Evolutionary conservation across 2,329 filamentous ascomycete species (phyloP), one percentile per base, ranked within the genome.

Genomic region (Paraconiothyrium sp.): DNA sequence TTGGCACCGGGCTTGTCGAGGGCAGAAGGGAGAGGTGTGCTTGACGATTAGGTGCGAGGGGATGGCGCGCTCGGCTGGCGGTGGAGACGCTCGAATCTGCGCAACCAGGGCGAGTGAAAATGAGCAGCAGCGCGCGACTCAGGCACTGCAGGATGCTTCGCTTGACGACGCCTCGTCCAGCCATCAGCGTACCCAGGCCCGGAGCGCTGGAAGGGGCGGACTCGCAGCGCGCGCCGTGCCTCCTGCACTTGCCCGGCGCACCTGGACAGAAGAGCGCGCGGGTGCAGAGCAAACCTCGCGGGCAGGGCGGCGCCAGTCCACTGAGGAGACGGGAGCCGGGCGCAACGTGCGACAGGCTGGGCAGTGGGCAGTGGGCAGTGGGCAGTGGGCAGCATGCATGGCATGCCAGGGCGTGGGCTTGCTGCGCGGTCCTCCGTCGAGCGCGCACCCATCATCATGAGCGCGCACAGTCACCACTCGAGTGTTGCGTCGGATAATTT

Each of bases 141-240:
- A 67, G 59, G 47, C 52, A 57, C 41, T 49, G 57, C 59, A 56
- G 57, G 56, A 48, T 51, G 63, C 65, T 72, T 30, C 71, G 70
- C 71, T 73, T 70, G 67, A 65, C 65, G 67, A 65, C 65, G 56
- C 59, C 56, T 58, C 50, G 51, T 47, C 57, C 60, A 73, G 68
- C 69, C 70, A 69, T 69, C 69, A 69, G 68, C 65, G 59, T 66
- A 67, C 72, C 72, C 71, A 67, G 50, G 59, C 65, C 72, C 62
- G 66, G 64, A 64, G 62, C 10, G 46, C 48, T 67, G 72, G 67
- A 64, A 66, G 58, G 56, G 57, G 50, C 16, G 54, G 27, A 30
- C 13, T 27, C 64, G 57, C 51, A 59, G 62, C 46, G 62, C 63
- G 71, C 67, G 67, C 69, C 63, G 67, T 71, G 72, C 69, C 46